These are phyloP conservation scores for Mycena amicta DNA, from an alignment of 768 basidiomycete genomes.

Conservation along the genomic window DNA sequence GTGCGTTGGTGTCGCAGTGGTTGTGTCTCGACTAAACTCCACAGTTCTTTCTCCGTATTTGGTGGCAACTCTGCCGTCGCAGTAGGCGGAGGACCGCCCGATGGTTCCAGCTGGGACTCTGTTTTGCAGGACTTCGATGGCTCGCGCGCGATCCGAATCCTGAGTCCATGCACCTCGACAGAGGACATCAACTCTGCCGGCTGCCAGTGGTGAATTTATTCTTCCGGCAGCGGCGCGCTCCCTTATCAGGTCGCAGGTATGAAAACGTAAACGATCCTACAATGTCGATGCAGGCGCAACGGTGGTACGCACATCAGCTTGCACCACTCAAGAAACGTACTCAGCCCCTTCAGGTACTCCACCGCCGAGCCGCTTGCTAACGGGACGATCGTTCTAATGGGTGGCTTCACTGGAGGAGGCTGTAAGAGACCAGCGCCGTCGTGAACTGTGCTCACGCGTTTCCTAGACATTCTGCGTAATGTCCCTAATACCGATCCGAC, in stretches of 20 bases:
- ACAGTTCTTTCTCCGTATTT: slow-evolving; percentile 65
- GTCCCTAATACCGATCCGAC: slow-evolving; percentile 65
- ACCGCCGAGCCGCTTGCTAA: slow-evolving; percentile 73
- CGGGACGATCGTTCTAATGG: slow-evolving; percentile 79
- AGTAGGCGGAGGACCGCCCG: slow-evolving; percentile 45
- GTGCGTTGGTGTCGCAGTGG: not conserved
- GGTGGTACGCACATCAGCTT: not conserved
- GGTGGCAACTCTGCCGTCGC: slow-evolving; percentile 79
- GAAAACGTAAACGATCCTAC: slow-evolving; percentile 33
- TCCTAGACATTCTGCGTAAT: slow-evolving; percentile 73
- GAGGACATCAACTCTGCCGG: slow-evolving; percentile 48
- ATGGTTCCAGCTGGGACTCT: slow-evolving; percentile 42
- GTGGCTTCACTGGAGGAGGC: slow-evolving; percentile 73
- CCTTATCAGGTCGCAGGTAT: not conserved
- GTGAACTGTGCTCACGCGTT: slow-evolving; percentile 28
- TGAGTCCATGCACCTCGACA: slow-evolving; percentile 67
- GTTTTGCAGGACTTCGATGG: slow-evolving; percentile 76
- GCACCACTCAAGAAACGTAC: not conserved
- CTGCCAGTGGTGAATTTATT: slow-evolving; percentile 66
- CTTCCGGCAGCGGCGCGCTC: not conserved
- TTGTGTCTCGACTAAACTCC: not conserved
- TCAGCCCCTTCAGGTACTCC: slow-evolving; percentile 59
- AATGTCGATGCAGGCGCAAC: slow-evolving; percentile 58
- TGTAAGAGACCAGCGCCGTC: too few species aligned
- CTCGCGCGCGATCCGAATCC: slow-evolving; percentile 73